Conservation (phyloP, 116 monocot genomes). For the Zostera marina region DNA sequence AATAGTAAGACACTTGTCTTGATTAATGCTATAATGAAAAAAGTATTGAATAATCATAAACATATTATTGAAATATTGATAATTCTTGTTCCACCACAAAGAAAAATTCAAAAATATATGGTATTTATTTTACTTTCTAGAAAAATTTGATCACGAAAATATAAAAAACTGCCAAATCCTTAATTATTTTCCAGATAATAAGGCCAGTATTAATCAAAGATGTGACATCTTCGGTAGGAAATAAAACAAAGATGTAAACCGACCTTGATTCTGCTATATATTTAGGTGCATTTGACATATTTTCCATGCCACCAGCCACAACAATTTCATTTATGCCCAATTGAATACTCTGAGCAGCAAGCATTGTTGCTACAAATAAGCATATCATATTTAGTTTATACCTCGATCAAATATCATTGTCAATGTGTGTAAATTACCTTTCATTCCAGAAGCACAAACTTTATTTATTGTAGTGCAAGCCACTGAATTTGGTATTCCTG, state of each 20-base stretch:
- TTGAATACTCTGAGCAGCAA: constrained; percentile 89
- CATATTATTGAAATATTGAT: too few relatives aligned
- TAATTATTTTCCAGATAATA: not conserved
- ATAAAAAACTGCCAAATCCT: too few relatives aligned
- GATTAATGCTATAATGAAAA: too few relatives aligned
- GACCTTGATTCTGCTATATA: constrained; percentile 94
- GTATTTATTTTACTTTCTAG: too few relatives aligned
- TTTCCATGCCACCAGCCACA: constrained; percentile 97
- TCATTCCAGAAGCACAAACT: constrained; percentile 99
- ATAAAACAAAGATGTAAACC: constrained; percentile 1
- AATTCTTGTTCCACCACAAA: too few relatives aligned
- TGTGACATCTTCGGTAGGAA: not conserved
- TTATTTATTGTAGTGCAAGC: constrained; percentile 90
- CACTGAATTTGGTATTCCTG: constrained; percentile 82
- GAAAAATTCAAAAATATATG: too few relatives aligned
- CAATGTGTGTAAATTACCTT: constrained; percentile 30
- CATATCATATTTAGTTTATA: not conserved
- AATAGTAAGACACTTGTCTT: too few relatives aligned
- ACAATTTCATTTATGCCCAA: constrained; percentile 92
- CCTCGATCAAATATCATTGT: not conserved
- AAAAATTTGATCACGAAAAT: too few relatives aligned
- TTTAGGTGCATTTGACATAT: constrained; percentile 99
- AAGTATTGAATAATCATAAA: too few relatives aligned
- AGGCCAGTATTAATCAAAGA: not conserved
- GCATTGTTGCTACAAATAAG: constrained; percentile 53